phyloP scores from a whole-genome alignment of 176 grass and related monocot species.

The Oryza brachyantha region DNA sequence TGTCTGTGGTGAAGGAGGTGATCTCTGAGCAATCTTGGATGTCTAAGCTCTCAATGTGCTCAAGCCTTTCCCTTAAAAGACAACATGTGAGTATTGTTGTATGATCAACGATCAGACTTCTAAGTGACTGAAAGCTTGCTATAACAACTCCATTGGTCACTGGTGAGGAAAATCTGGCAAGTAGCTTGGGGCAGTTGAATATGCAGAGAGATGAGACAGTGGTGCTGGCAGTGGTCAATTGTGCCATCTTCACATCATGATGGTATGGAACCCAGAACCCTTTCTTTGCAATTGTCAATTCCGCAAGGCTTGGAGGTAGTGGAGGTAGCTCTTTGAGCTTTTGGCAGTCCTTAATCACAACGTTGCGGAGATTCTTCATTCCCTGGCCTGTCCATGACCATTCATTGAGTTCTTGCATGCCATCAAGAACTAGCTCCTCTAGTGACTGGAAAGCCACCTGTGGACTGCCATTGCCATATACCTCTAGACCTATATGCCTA shows the following conservation, averaged over 20 bases:
- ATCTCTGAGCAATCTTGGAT: conserved; percentile 49
- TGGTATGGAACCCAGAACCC: conserved; percentile 57
- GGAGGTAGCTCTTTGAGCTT: conserved; percentile 46
- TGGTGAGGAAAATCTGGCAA: conserved; percentile 34
- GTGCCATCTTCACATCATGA: conserved; percentile 32
- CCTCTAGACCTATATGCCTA: conserved; percentile 35
- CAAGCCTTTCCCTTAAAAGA: conserved; percentile 36
- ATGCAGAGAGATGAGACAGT: conserved; percentile 46
- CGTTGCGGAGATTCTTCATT: conserved; percentile 34
- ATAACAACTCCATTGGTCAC: conserved; percentile 15
- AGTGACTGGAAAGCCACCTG: conserved; percentile 20
- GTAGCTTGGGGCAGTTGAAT: conserved; percentile 52
- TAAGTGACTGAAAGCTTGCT: conserved; percentile 14
- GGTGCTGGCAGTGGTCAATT: conserved; percentile 8
- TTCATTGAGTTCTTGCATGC: conserved; percentile 37
- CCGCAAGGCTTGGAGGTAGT: conserved; percentile 42
- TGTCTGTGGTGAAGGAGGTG: conserved; percentile 23
- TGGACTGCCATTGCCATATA: conserved; percentile 24
- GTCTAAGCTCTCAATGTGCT: conserved; percentile 40
- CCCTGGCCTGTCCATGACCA: conserved; percentile 28
- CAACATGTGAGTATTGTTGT: conserved; percentile 24
- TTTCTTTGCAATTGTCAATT: conserved; percentile 41
- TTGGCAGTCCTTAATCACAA: conserved; percentile 56
- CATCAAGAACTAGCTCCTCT: conserved; percentile 59
- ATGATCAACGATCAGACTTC: conserved; percentile 38